Conservation (phyloP, 2,329 filamentous ascomycete species). For the Colletotrichum lini region DNA sequence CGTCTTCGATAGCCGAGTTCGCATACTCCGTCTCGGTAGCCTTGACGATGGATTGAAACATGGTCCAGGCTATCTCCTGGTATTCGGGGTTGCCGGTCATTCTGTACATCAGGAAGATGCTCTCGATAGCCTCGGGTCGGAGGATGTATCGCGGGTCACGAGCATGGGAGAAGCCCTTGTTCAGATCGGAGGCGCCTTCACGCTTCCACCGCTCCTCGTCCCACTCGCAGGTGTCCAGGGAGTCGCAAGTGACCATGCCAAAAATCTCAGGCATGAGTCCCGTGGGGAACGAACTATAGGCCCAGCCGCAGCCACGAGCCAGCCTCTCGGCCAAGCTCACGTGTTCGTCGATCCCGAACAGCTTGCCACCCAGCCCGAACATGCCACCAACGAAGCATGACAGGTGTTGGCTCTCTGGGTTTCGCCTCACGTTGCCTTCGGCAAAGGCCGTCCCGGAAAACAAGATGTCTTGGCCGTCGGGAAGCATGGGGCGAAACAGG, state of each 20-base stretch:
- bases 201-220: constrained; percentile 48
- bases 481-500: constrained; percentile 76
- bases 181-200: constrained; percentile 47
- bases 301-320: constrained; percentile 65
- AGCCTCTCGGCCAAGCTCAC: constrained; percentile 61
- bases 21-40: constrained; percentile 62
- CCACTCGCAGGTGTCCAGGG: constrained; percentile 62
- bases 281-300: constrained; percentile 62
- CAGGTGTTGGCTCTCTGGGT: constrained; percentile 60
- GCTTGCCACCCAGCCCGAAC: constrained; percentile 63
- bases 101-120: constrained; percentile 68
- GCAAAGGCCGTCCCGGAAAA: constrained; percentile 60
- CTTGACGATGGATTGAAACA: constrained; percentile 64
- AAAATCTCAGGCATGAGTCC: constrained; percentile 69
- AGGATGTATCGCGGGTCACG: constrained; percentile 66
- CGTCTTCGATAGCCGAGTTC: constrained; percentile 64
- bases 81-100: constrained; percentile 63
- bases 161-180: constrained; percentile 75
- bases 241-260: constrained; percentile 57
- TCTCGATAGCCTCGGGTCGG: constrained; percentile 67
- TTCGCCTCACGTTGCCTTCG: constrained; percentile 38
- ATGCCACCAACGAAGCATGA: constrained; percentile 67
- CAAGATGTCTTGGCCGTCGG: constrained; percentile 73
- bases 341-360: constrained; percentile 58
- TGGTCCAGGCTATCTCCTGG: constrained; percentile 67